phyloP scores from a whole-genome alignment of 2,329 filamentous ascomycete genomes.

The Ambrosiella xylebori region DNA sequence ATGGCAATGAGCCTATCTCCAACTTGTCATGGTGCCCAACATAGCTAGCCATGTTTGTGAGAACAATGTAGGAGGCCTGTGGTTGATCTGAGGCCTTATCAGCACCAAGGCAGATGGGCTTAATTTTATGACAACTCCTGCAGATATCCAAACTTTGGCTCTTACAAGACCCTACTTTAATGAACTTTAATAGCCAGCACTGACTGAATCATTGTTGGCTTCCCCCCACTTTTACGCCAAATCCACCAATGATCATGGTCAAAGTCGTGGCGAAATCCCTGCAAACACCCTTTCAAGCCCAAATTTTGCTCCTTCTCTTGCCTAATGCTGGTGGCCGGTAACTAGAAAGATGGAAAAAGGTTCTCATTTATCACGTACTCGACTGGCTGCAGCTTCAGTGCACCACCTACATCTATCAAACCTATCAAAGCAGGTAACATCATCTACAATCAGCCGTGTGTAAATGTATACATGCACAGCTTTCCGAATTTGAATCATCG shows the following conservation, averaged over 20 bases:
- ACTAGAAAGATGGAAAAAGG: no score
- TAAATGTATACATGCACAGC: background rate
- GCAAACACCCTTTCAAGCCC: background rate
- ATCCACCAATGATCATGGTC: no score
- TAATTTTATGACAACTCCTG: no score
- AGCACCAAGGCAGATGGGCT: background rate
- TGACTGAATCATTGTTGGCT: background rate
- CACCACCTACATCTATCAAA: no score
- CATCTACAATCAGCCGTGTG: background rate
- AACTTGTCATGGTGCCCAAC: background rate
- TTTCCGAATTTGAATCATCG: background rate
- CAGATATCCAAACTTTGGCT: no score
- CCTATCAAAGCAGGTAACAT: background rate
- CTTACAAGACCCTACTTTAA: no score
- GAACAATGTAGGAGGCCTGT: background rate
- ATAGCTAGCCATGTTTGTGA: background rate
- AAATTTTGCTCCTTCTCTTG: background rate
- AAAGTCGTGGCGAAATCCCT: no score
- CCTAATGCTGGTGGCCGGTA: no score
- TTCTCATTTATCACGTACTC: background rate
- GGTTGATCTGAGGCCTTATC: constrained; percentile 2
- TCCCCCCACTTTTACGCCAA: no score
- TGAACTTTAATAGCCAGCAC: no score
- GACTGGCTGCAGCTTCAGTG: background rate
- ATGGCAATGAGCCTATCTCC: background rate